Evolutionary conservation across 1,139 yeast genomes (phyloP), one percentile per base, ranked within the genome.

Genomic region (Arxiozyma telluris): DNA sequence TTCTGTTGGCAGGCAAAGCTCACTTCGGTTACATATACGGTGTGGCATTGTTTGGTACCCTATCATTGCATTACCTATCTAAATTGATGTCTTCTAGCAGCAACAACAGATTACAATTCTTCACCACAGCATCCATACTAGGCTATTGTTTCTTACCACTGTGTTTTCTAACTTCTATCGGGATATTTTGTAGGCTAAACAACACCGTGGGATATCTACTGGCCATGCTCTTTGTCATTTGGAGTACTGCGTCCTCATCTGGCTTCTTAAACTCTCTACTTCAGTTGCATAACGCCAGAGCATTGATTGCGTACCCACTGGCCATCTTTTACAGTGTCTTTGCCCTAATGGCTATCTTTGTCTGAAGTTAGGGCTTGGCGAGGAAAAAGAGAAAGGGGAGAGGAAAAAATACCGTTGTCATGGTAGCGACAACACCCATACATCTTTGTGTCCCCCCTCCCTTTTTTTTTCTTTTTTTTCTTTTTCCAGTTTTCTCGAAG

Each of bases 21-120:
- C 98, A 93, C 69, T 93, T 93, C 69, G 98, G 98, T 3, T 94
- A 94, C 70, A 88, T 93, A 53, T 93, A 93, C 66, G 98, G 98
- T 30, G 96, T 93, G 48, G 98, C 97, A 0, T 73, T 94, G 51
- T 83, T 91, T 62, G 99, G 99, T 17, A 87, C 96, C 1, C 67
- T 89, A 20, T 82, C 96, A 45, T 80, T 90, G 62, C 97, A 91
- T 70, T 81, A 81, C 61, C 76, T 94, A 57, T 84, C 94, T 68
- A 89, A 87, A 68, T 76, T 90, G 59, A 93, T 93, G 99, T 66
- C 71, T 46, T 69, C 62, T 22, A 46, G 17, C 20, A 49, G 20
- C 15, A 48, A 48, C 20, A 23, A 41, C 44, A 54, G 75, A 47
- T 53, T 66, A 51, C 66, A 59, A 51, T 66, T 65, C 53, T 61